Conservation (phyloP, 164 flowering plant genomes). For the Tetracentron sinense region DNA sequence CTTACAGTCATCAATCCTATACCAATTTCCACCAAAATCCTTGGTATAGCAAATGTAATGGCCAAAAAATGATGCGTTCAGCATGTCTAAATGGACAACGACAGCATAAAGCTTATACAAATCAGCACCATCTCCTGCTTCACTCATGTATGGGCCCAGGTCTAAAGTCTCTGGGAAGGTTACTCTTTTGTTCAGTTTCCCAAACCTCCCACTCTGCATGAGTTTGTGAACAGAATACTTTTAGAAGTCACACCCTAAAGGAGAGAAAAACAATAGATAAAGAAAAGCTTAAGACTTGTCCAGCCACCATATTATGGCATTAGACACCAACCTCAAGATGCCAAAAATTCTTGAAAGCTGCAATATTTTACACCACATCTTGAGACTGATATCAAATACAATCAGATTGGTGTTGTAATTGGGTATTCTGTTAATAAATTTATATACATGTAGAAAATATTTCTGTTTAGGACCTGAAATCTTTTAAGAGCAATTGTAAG, state of each 20-base stretch:
- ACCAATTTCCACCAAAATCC: slow-evolving; percentile 83
- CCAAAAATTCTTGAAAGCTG: background rate
- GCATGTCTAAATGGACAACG: slow-evolving; percentile 94
- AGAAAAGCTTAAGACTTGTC: background rate
- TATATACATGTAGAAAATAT: slow-evolving; percentile 1
- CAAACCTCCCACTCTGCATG: slow-evolving; percentile 91
- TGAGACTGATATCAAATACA: background rate
- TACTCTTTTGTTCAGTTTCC: slow-evolving; percentile 92
- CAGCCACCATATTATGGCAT: background rate
- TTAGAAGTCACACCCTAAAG: slow-evolving; percentile 2
- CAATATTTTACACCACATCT: background rate
- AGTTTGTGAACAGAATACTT: slow-evolving; percentile 1
- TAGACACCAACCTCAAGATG: background rate
- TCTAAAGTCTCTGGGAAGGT: slow-evolving; percentile 79
- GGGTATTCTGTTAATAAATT: background rate
- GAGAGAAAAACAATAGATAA: background rate
- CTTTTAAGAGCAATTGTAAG: slow-evolving; percentile 94
- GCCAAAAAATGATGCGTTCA: slow-evolving; percentile 95
- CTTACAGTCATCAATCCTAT: slow-evolving; percentile 87
- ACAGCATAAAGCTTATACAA: slow-evolving; percentile 85
- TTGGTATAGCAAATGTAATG: slow-evolving; percentile 89
- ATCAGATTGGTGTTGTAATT: background rate
- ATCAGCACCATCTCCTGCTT: slow-evolving; percentile 51
- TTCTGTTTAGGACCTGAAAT: slow-evolving; percentile 61
- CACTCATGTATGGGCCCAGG: slow-evolving; percentile 85